Percentiles rank a stretch among this genome's conserved stretches.
Evolutionary conservation across 2,329 filamentous ascomycete genomes (phyloP).

Genomic region (Colletotrichum kahawae): DNA sequence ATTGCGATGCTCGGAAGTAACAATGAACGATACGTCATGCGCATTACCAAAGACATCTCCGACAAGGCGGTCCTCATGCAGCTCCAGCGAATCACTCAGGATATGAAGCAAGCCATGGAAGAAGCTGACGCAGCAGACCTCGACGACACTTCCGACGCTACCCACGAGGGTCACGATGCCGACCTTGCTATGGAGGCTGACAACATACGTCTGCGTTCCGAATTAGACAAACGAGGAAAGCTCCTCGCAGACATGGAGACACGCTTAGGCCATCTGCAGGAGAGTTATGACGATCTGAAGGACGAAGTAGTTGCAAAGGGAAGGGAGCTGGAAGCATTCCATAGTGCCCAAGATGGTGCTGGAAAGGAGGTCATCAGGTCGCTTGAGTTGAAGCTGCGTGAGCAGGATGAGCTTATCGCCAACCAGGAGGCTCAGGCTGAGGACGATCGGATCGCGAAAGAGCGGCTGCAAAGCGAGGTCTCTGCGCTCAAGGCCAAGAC

Average conservation of each 20-base stretch:
- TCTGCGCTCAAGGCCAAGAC: conserved; percentile 50
- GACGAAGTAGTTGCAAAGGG: conserved; percentile 65
- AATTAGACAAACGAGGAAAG: conserved; percentile 60
- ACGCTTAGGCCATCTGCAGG: conserved; percentile 63
- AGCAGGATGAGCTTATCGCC: conserved; percentile 75
- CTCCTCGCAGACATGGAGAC: conserved; percentile 64
- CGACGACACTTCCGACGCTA: conserved; percentile 36
- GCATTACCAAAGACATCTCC: conserved; percentile 34
- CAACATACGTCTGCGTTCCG: conserved; percentile 53
- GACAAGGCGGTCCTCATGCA: conserved; percentile 48
- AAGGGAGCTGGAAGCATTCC: conserved; percentile 55
- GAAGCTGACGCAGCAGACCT: conserved; percentile 41
- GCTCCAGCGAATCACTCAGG: conserved; percentile 50
- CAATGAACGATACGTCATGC: conserved; percentile 56
- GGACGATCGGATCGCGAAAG: conserved; percentile 50
- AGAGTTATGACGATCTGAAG: conserved; percentile 69
- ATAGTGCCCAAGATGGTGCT: conserved; percentile 56
- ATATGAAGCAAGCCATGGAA: conserved; percentile 42
- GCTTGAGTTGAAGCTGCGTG: conserved; percentile 62
- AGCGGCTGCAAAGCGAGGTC: conserved; percentile 53
- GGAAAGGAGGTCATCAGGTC: conserved; percentile 57
- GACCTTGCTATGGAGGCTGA: conserved; percentile 63
- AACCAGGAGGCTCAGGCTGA: conserved; percentile 71
- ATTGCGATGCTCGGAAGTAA: conserved; percentile 66
- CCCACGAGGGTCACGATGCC: conserved; percentile 53